phyloP scores from a whole-genome alignment of 768 basidiomycete genomes.

The Sistotremastrum niveocremeum region DNA sequence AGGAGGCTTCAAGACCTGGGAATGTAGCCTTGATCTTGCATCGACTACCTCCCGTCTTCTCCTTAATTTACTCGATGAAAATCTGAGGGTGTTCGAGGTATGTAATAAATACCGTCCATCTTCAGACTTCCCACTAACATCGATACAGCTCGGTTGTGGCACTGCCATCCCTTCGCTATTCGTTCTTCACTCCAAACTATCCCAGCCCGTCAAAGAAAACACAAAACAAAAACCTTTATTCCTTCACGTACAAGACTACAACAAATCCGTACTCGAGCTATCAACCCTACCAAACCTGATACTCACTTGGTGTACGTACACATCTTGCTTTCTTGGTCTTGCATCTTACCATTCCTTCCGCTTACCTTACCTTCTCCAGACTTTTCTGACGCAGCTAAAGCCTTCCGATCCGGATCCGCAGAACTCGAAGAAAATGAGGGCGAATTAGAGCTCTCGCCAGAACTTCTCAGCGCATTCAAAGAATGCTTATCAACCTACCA shows the following conservation, averaged over 20 bases:
- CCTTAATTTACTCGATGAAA: neutral
- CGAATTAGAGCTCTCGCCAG: conserved; percentile 52
- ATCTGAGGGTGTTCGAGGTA: conserved; percentile 53
- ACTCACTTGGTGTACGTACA: conserved; percentile 64
- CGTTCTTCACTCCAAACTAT: conserved; percentile 35
- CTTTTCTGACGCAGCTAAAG: conserved; percentile 40
- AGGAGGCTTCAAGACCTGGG: conserved; percentile 97
- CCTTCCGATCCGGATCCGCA: conserved; percentile 27
- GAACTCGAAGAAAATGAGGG: conserved; percentile 23
- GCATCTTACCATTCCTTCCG: neutral
- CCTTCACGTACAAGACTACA: conserved; percentile 88
- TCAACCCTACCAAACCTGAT: conserved; percentile 71
- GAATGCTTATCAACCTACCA: conserved; percentile 37
- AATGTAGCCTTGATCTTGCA: conserved; percentile 78
- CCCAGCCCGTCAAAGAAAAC: conserved; percentile 6
- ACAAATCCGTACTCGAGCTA: conserved; percentile 63
- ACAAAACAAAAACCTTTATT: conserved; percentile 23
- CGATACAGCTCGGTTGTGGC: conserved; percentile 74
- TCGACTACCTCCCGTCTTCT: conserved; percentile 34
- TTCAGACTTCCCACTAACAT: neutral
- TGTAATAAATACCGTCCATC: conserved; percentile 10
- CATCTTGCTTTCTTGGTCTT: neutral
- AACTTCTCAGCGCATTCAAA: conserved; percentile 52
- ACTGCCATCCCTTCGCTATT: conserved; percentile 77
- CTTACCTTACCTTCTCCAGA: conserved; percentile 25